phyloP scores from a whole-genome alignment of 495 filamentous ascomycete species.

The Neurospora tetraspora region DNA sequence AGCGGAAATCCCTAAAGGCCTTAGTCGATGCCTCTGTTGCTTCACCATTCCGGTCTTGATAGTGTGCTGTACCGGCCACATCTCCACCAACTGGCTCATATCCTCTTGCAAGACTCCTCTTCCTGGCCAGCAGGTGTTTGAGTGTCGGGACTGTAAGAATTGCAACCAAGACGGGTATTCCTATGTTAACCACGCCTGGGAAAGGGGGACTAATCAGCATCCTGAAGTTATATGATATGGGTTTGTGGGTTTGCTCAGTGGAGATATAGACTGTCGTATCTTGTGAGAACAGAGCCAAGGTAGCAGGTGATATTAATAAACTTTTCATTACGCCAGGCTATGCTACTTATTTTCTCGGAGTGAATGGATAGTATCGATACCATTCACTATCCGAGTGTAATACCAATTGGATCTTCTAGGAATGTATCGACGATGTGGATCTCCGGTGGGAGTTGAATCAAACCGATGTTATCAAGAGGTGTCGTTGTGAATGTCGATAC shows the following conservation, averaged over 20 bases:
- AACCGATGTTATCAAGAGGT: neutral
- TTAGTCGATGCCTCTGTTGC: conserved; percentile 40
- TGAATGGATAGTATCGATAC: neutral
- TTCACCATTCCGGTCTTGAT: conserved; percentile 44
- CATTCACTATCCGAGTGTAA: neutral
- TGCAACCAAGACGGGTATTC: conserved; percentile 2
- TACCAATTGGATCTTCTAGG: neutral
- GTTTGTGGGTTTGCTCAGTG: neutral
- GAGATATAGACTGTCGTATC: neutral
- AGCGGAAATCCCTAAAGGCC: conserved; percentile 28
- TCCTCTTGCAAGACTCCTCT: neutral
- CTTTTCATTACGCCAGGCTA: neutral
- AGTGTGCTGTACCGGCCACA: conserved; percentile 12
- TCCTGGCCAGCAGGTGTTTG: neutral
- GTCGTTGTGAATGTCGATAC: neutral
- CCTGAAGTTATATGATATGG: neutral
- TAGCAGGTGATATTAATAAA: neutral
- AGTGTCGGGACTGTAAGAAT: conserved; percentile 8
- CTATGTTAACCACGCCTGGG: conserved; percentile 1
- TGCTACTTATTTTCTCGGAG: neutral
- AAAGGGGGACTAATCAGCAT: conserved; percentile 8
- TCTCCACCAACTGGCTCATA: neutral
- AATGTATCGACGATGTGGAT: neutral
- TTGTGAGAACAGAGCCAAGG: neutral
- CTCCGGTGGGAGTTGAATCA: neutral